Evolutionary conservation across 345 rosid species (phyloP).

Genomic region (Hibiscus mutabilis): DNA sequence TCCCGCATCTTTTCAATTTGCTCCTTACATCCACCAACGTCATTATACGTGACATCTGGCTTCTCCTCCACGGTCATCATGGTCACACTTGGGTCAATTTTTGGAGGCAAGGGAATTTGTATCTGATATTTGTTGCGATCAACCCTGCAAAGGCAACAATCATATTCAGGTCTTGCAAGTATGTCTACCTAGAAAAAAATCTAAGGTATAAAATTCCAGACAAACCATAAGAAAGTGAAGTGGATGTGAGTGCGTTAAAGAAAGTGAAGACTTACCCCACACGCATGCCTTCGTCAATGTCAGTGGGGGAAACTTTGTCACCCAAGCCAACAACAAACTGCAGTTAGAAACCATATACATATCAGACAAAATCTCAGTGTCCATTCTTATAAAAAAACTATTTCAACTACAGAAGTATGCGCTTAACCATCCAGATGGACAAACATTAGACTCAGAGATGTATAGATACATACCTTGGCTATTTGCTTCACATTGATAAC

Average conservation of each 20-base stretch:
- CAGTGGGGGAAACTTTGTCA: constrained; percentile 1
- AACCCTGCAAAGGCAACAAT: neutral
- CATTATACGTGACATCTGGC: neutral
- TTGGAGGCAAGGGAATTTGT: constrained; percentile 96
- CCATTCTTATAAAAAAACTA: neutral
- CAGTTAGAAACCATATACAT: neutral
- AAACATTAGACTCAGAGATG: neutral
- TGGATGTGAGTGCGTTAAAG: neutral
- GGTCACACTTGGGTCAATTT: constrained; percentile 98
- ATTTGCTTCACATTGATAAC: constrained; percentile 95
- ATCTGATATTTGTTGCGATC: constrained; percentile 40
- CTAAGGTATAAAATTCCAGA: neutral
- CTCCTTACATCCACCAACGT: neutral
- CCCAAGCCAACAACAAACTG: neutral
- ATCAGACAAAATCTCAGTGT: neutral
- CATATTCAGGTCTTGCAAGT: neutral
- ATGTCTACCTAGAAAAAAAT: neutral
- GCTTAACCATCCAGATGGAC: neutral
- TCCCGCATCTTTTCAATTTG: neutral
- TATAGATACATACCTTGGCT: constrained; percentile 54
- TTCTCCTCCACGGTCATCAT: constrained; percentile 29
- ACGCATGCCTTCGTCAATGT: neutral
- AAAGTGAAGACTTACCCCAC: neutral
- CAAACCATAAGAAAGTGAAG: too few species aligned
- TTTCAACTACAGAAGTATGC: neutral